Conservation (phyloP, 176 grass and related monocot species). For the Oryza australiensis region DNA sequence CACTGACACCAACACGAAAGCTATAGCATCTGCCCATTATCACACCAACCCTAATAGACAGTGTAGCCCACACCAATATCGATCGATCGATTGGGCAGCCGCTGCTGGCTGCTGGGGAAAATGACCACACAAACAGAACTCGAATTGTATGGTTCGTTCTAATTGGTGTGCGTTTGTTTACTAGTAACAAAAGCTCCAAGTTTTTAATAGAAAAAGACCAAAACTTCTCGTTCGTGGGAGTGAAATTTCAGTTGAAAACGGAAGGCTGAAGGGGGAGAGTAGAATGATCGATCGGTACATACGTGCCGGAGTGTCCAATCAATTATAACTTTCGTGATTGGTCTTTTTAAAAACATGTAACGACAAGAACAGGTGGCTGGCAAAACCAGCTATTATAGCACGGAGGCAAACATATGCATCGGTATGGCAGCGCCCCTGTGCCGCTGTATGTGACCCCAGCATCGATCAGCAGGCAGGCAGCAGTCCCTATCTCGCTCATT, state of each 20-base stretch:
- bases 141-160: neutral
- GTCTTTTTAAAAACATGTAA: conserved; percentile 36
- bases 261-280: neutral
- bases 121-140: neutral
- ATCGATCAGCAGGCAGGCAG: neutral
- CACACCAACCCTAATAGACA: conserved; percentile 43
- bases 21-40: neutral
- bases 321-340: neutral
- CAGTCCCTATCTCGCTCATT: conserved; percentile 5
- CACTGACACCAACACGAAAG: conserved; percentile 26
- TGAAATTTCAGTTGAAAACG: neutral
- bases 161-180: neutral
- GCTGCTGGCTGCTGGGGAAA: neutral
- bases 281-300: neutral
- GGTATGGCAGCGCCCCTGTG: conserved; percentile 18
- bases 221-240: neutral
- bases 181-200: neutral
- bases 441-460: neutral
- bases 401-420: conserved; percentile 24
- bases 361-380: conserved; percentile 33
- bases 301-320: neutral
- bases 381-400: conserved; percentile 17
- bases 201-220: neutral
- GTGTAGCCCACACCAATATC: conserved; percentile 6
- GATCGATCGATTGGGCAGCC: neutral